Evolutionary conservation across 129 eudicot species (phyloP).

Genomic region (Kitagawia praeruptora): DNA sequence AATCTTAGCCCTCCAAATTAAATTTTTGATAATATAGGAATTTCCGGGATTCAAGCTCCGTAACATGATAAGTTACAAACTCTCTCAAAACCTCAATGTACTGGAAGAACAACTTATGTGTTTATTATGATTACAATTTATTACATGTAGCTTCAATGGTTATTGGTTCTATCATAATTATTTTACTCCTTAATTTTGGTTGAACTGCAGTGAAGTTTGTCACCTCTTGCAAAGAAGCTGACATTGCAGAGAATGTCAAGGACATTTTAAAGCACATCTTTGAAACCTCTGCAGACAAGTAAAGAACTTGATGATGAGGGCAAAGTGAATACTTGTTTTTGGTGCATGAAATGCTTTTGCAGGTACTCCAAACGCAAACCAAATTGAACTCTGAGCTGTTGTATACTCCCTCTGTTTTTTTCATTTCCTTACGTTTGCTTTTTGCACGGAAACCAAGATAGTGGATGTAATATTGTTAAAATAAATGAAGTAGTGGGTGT

Average conservation of each 20-base stretch:
- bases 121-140: no score
- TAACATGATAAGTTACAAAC: background rate
- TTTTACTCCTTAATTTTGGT: background rate
- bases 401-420: no score
- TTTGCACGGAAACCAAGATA: no score
- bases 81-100: background rate
- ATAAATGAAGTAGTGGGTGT: no score
- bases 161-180: background rate
- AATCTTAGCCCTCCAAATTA: background rate
- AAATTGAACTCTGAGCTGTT: background rate
- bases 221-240: conserved; percentile 35
- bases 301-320: background rate
- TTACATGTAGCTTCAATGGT: background rate
- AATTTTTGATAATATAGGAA: background rate
- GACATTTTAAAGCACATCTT: conserved; percentile 26
- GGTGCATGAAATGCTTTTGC: conserved; percentile 9
- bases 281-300: background rate
- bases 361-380: background rate
- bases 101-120: background rate
- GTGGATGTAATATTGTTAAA: no score
- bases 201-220: conserved; percentile 30
- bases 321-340: conserved; percentile 1
- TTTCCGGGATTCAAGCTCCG: background rate
- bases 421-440: no score
- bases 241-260: conserved; percentile 19